These are phyloP conservation scores for Clavispora phyllophila DNA, from an alignment of 805 yeast genomes.

Conservation along the genomic window DNA sequence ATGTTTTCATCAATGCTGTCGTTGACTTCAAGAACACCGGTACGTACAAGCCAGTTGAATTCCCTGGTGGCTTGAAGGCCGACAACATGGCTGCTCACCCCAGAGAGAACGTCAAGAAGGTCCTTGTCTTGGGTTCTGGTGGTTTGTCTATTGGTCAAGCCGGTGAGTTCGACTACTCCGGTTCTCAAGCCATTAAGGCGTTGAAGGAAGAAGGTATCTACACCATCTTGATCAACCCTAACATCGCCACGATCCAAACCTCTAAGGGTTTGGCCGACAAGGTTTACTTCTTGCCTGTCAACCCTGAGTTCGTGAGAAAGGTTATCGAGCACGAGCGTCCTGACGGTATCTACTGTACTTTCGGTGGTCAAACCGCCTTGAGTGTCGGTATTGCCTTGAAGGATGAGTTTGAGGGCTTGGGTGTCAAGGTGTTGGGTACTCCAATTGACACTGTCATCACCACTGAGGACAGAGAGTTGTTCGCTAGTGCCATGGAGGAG, in stretches of 20 bases:
- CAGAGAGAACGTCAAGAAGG: slow-evolving; percentile 80
- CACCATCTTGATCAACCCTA: slow-evolving; percentile 93
- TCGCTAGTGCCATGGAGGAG: slow-evolving; percentile 91
- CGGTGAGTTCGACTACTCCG: slow-evolving; percentile 96
- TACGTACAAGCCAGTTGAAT: slow-evolving; percentile 62
- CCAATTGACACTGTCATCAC: slow-evolving; percentile 94
- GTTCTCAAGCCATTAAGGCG: slow-evolving; percentile 97
- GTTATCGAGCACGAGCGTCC: slow-evolving; percentile 94
- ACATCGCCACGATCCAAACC: slow-evolving; percentile 97
- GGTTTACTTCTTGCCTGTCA: slow-evolving; percentile 97
- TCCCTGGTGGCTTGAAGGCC: slow-evolving; percentile 83
- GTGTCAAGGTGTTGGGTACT: slow-evolving; percentile 95
- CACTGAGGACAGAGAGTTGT: slow-evolving; percentile 96
- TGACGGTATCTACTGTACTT: slow-evolving; percentile 93
- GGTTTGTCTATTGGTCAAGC: slow-evolving; percentile 98
- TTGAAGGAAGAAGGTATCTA: slow-evolving; percentile 96
- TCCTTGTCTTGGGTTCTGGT: slow-evolving; percentile 93
- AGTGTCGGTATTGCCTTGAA: slow-evolving; percentile 93
- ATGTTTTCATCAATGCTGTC: slow-evolving; percentile 83
- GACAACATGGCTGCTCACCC: slow-evolving; percentile 78
- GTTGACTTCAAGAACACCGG: slow-evolving; percentile 57
- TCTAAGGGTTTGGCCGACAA: slow-evolving; percentile 97
- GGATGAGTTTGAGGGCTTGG: slow-evolving; percentile 88
- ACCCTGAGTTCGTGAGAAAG: slow-evolving; percentile 91
- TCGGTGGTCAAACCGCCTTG: slow-evolving; percentile 98